Evolutionary conservation across 352 stramenopile species (phyloP), one percentile per base, ranked within the genome.

Genomic region (Globisporangium heterothallicum): DNA sequence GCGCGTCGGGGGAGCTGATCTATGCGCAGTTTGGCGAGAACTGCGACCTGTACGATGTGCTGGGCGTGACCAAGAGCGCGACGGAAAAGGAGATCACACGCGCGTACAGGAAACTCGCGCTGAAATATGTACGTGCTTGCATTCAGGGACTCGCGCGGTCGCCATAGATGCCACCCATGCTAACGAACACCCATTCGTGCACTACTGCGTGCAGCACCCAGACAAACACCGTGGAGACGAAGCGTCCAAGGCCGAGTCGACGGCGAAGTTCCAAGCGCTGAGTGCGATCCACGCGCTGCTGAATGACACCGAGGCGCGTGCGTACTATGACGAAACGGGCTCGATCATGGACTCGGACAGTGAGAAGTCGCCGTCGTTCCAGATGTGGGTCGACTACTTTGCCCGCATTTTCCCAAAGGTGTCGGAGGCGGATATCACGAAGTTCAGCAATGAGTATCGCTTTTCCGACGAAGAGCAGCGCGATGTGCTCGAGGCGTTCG

Each of bases 371-470:
- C 53, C 67, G 34, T 78, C 68, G 22, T 86, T 72, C 56, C 65
- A 78, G 40, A 86, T 82, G 70, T 88, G 87, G 88, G 75, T 77
- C 40, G 69, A 86, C 30, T 97, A 97, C 70, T 97, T 91, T 66
- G 76, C 84, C 19, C 80, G 66, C 18, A 53, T 96, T 12, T 96
- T 96, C 66, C 88, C 88, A 44, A 93, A 92, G 46, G 72, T 96
- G 38, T 92, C 86, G 0, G 61, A 74, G 26, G 69, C 73, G 16
- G 78, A 95, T 35, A 97, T 97, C 42, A 47, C 60, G 4, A 75
- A 60, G 34, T 96, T 96, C 52, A 67, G 86, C 53, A 63, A 67
- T 1, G 59, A 88, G 53, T 97, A 96, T 41, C 72, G 82, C 10
- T 80, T 84, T 42, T 95, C 84, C 10, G 72, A 93, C 18, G 88